These are phyloP conservation scores for Cytospora paraplurivora DNA, from an alignment of 2,329 filamentous ascomycete genomes.

Conservation along the genomic window DNA sequence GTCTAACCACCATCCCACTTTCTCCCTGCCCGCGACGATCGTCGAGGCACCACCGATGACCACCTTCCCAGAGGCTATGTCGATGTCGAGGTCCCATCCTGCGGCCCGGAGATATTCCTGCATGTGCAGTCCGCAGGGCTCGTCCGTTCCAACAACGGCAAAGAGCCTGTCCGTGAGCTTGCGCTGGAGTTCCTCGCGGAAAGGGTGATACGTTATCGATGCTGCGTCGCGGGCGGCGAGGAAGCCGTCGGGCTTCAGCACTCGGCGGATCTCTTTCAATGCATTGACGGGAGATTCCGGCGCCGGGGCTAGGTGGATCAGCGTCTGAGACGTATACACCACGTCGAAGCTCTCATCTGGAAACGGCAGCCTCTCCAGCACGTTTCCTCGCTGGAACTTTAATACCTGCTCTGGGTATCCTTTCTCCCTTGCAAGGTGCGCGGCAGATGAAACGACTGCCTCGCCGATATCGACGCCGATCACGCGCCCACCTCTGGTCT, in stretches of 20 bases:
- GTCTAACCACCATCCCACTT: slow-evolving; percentile 35
- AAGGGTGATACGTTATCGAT: slow-evolving; percentile 2
- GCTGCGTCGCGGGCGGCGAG: slow-evolving; percentile 38
- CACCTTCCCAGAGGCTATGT: slow-evolving; percentile 34
- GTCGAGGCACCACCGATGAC: slow-evolving; percentile 36
- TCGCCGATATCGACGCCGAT: slow-evolving; percentile 18
- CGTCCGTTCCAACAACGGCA: neutral
- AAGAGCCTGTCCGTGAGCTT: neutral
- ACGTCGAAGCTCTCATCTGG: slow-evolving; percentile 36
- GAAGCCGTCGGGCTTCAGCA: slow-evolving; percentile 36
- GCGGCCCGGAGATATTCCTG: slow-evolving; percentile 9
- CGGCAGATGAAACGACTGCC: slow-evolving; percentile 9
- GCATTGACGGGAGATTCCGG: slow-evolving; percentile 30
- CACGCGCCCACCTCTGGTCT: slow-evolving; percentile 9
- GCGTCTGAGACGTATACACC: slow-evolving; percentile 37
- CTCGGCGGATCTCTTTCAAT: slow-evolving; percentile 37
- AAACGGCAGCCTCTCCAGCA: slow-evolving; percentile 38
- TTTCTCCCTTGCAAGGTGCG: neutral
- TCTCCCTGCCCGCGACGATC: slow-evolving; percentile 35
- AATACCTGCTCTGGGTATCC: neutral
- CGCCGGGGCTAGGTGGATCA: slow-evolving; percentile 33
- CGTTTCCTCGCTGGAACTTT: slow-evolving; percentile 23
- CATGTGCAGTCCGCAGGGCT: slow-evolving; percentile 1
- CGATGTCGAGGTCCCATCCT: slow-evolving; percentile 8
- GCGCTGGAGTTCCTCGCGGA: slow-evolving; percentile 6